Percentiles rank a stretch among this genome's conserved stretches.
These are phyloP conservation scores for Nepenthes gracilis DNA, from an alignment of 148 eudicot genomes.

Conservation along the genomic window DNA sequence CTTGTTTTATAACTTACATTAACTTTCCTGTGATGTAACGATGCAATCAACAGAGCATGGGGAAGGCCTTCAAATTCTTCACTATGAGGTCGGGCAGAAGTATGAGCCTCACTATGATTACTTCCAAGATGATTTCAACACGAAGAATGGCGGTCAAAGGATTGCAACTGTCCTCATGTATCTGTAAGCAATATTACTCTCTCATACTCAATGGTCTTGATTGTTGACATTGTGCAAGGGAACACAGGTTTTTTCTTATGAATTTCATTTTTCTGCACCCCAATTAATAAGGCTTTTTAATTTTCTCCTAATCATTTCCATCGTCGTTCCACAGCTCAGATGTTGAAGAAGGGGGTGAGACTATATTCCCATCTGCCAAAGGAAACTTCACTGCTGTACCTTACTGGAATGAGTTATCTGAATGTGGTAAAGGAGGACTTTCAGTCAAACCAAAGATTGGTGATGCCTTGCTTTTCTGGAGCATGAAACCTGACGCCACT, in stretches of 20 bases:
- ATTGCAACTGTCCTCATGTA: constrained; percentile 96
- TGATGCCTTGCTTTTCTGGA: constrained; percentile 96
- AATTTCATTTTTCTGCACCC: background rate
- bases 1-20: background rate
- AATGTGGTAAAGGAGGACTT: constrained; percentile 84
- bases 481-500: constrained; percentile 90
- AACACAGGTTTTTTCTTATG: background rate
- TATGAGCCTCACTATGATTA: constrained; percentile 92
- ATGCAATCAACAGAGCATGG: constrained; percentile 52
- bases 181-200: constrained; percentile 52
- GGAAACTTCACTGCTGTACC: constrained; percentile 69
- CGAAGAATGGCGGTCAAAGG: constrained; percentile 84
- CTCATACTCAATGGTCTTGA: no score
- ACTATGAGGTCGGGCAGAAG: constrained; percentile 89
- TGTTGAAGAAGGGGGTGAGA: constrained; percentile 97
- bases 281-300: background rate
- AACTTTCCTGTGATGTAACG: background rate
- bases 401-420: constrained; percentile 83
- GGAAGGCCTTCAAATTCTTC: constrained; percentile 95
- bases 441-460: constrained; percentile 84
- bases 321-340: constrained; percentile 47
- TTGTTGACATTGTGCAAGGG: background rate
- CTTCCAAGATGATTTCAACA: constrained; percentile 63
- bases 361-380: constrained; percentile 82
- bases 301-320: background rate